Evolutionary conservation across 257 asterid species (phyloP).

Genomic region (Mitragyna speciosa): DNA sequence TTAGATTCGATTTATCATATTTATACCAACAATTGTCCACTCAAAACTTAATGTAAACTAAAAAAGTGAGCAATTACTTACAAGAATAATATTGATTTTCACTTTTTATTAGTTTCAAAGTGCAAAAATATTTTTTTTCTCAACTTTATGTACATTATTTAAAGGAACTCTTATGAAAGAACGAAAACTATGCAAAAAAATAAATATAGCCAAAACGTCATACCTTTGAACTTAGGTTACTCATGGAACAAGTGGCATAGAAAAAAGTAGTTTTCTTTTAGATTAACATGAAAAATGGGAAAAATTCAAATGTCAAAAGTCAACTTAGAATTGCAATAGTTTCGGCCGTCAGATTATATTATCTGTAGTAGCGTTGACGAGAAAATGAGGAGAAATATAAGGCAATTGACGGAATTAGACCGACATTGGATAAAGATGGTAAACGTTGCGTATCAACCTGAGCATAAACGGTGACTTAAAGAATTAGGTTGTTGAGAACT

Average conservation of each 20-base stretch:
- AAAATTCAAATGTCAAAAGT: conserved; percentile 15
- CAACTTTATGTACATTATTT: background rate
- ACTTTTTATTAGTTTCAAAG: background rate
- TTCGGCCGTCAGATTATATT: background rate
- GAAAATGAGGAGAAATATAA: background rate
- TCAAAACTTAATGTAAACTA: background rate
- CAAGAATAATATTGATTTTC: background rate
- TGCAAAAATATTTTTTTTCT: background rate
- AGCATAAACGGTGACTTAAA: background rate
- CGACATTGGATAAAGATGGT: conserved; percentile 22
- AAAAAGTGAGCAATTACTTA: background rate
- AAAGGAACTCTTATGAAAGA: background rate
- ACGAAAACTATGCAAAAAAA: background rate
- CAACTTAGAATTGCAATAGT: conserved; percentile 18
- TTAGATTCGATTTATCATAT: background rate
- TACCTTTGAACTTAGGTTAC: conserved; percentile 9
- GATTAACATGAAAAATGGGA: background rate
- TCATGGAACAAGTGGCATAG: conserved; percentile 11
- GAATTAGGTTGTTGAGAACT: conserved; percentile 11
- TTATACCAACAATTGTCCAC: too few species aligned
- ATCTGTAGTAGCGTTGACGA: background rate
- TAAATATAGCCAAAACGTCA: background rate
- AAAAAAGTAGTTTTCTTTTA: background rate
- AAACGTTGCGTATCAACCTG: background rate
- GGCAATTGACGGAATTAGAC: conserved; percentile 21